Percentiles rank a stretch among this genome's conserved stretches.
These are phyloP conservation scores for Debaryomycetaceae sp. DNA, from an alignment of 1,139 yeast species.

Conservation along the genomic window DNA sequence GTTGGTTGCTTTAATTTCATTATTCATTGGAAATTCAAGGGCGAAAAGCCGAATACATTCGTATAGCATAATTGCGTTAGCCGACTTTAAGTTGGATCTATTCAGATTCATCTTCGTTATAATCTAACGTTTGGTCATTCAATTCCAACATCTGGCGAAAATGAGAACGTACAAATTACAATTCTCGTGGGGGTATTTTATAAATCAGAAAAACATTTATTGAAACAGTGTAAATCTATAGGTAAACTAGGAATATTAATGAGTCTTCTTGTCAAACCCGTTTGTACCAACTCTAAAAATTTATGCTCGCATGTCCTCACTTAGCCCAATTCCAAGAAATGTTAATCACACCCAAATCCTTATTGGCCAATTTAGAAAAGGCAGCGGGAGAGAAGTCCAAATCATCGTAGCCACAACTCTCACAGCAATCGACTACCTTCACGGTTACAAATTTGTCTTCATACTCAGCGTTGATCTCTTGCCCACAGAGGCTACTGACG, in stretches of 20 bases:
- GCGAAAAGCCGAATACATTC: background rate
- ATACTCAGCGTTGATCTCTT: slow-evolving; percentile 35
- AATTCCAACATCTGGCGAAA: too few relatives aligned
- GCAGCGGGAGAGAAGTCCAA: slow-evolving; percentile 48
- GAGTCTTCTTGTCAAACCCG: too few relatives aligned
- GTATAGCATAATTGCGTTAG: background rate
- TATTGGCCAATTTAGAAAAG: slow-evolving; percentile 34
- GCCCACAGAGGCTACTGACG: slow-evolving; percentile 41
- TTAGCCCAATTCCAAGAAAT: slow-evolving; percentile 37
- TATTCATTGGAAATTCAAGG: background rate
- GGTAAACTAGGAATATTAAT: too few relatives aligned
- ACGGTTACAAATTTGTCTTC: slow-evolving; percentile 42
- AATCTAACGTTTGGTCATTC: too few relatives aligned
- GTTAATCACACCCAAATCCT: slow-evolving; percentile 39
- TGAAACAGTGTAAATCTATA: too few relatives aligned
- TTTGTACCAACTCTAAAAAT: too few relatives aligned
- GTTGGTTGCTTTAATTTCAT: slow-evolving; percentile 8
- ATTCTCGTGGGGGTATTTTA: too few relatives aligned
- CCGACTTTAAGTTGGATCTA: background rate
- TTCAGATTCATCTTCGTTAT: background rate
- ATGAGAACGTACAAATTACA: too few relatives aligned
- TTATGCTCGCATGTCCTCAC: too few relatives aligned
- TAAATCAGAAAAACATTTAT: too few relatives aligned
- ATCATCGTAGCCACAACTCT: slow-evolving; percentile 34
- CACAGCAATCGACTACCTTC: slow-evolving; percentile 42